Base-by-base conservation (phyloP, 371 early-diverging fungal genomes). In the Mortierella sp. region DNA sequence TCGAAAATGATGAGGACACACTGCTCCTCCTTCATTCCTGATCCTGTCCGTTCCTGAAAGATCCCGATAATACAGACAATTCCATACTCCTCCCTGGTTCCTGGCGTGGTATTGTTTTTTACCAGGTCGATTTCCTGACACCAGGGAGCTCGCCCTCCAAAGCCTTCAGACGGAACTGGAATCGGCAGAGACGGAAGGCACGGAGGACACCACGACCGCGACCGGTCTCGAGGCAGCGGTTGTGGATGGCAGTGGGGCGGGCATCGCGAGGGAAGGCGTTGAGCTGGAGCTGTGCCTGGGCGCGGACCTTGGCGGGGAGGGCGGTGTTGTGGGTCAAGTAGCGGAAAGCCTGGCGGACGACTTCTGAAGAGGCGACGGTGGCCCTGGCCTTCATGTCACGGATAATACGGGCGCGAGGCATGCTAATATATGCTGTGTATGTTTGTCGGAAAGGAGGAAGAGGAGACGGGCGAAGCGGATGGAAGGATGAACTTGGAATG, bases 121-220 rank as follows among this genome's bases (percentile, higher is more conserved):
- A 96, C 96, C 96, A 96, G 65, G 93, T 91, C 19, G 94, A 86
- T 85, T 95, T 96, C 85, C 90, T 91, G 64, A 96, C 95, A 77
- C 96, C 96, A 11, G 95, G 94, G 69, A 96, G 85, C 63, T 94
- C 93, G 64, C 96, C 96, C 64, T 91, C 92, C 65, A 95, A 84
- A 9, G 96, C 96, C 85, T 94, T 94, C 66, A 93, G 70, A 76
- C 96, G 93, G 89, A 96, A 96, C 85, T 94, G 95, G 88, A 91
- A 93, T 71, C 95, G 89, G 73, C 94, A 95, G 66, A 96, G 78
- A 71, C 90, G 91, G 89, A 94, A 95, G 75, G 93, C 94, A 83
- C 93, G 90, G 64, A 96, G 87, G 45, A 96, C 85, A 90, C 96
- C 95, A 80, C 93, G 93, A 34, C 93, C 96, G 68, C 96, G 93